Percentiles rank a stretch among this genome's conserved stretches.
Conservation (phyloP, 179 eudicot species). For the Nepenthes alata region DNA sequence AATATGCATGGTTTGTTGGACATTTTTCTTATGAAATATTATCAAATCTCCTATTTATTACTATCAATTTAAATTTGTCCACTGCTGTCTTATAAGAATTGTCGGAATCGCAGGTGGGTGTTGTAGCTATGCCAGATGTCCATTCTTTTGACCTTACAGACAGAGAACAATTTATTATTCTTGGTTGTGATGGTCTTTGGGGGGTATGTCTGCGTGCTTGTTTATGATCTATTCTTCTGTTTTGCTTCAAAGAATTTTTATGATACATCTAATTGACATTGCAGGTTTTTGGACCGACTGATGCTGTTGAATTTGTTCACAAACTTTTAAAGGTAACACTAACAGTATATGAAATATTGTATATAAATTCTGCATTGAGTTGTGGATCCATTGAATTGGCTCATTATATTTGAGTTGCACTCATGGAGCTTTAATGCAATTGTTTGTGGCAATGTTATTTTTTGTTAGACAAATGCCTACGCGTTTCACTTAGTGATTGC, state of each 20-base stretch:
- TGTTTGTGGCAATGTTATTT: no score
- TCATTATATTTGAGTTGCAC: no score
- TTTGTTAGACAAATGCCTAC: no score
- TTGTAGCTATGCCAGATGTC: conserved; percentile 65
- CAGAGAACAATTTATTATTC: conserved; percentile 67
- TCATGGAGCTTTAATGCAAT: no score
- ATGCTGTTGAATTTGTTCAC: conserved; percentile 76
- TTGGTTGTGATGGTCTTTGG: conserved; percentile 96
- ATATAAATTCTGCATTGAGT: no score
- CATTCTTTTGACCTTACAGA: conserved; percentile 69
- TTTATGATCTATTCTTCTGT: background rate
- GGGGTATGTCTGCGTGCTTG: conserved; percentile 38
- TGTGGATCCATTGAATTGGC: no score
- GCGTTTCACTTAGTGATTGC: no score
- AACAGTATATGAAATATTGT: no score
- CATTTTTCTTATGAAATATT: no score
- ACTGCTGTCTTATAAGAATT: conserved; percentile 2
- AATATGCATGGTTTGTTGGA: no score
- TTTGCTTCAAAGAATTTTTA: background rate
- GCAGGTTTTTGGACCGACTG: conserved; percentile 81
- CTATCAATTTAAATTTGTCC: background rate
- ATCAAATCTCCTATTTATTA: no score
- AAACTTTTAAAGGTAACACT: conserved; percentile 48
- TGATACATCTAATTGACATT: background rate
- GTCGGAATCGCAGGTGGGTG: conserved; percentile 69